phyloP scores from a whole-genome alignment of 164 flowering plant genomes.

The Vitis labrusca region DNA sequence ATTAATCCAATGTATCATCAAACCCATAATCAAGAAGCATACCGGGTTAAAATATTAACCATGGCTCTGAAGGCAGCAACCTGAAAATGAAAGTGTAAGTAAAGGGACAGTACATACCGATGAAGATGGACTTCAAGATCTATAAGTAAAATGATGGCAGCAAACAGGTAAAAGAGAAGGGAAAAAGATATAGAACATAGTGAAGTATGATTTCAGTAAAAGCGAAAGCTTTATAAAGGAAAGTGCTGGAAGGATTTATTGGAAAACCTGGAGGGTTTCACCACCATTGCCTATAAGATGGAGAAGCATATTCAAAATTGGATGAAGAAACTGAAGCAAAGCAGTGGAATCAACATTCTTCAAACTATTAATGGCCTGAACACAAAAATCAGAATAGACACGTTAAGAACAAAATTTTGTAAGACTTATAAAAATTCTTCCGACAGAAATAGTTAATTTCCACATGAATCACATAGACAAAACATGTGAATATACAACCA shows the following conservation, averaged over 20 bases:
- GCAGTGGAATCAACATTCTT: conserved; percentile 97
- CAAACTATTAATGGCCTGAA: conserved; percentile 97
- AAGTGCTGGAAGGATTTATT: not conserved
- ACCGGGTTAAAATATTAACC: conserved; percentile 96
- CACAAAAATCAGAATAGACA: not conserved
- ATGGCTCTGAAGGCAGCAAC: conserved; percentile 99
- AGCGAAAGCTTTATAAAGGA: not conserved
- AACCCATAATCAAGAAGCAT: conserved; percentile 4
- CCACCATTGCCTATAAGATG: conserved; percentile 99
- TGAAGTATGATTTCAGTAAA: not conserved
- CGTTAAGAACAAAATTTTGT: too few relatives aligned
- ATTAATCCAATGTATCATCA: too few relatives aligned
- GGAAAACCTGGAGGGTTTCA: conserved; percentile 90
- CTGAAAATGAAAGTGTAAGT: conserved; percentile 39
- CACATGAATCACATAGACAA: not conserved
- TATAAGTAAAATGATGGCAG: not conserved
- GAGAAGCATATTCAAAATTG: conserved; percentile 94
- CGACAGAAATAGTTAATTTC: conserved; percentile 2
- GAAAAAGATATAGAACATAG: not conserved
- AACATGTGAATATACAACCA: not conserved
- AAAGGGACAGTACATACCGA: not conserved
- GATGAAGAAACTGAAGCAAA: conserved; percentile 95
- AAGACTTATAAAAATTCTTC: too few relatives aligned
- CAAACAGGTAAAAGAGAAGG: not conserved
- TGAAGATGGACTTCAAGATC: not conserved